Base-by-base conservation (phyloP, 257 asterid genomes). In the Solanum chilense region DNA sequence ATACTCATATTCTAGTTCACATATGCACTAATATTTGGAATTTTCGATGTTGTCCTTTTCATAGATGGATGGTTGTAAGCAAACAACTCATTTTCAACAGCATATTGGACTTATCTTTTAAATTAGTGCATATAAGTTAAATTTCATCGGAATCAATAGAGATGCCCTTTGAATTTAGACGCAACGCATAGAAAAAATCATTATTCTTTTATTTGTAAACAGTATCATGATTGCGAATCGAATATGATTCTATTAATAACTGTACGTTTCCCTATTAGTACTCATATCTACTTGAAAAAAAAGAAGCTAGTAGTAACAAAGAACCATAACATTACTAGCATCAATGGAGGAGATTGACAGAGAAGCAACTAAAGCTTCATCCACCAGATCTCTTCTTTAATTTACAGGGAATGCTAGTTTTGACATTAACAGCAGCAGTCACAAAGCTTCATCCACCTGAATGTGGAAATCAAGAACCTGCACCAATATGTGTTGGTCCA, bases 371-470 rank as follows among this genome's bases (percentile, higher is more conserved):
- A 81, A 47, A 37, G n/a, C n/a, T n/a, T n/a, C n/a, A n/a, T n/a
- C n/a, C 5, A 74, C 33, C 33, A 39, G 58, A 76, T 41, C 20
- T 77, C 8, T 13, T 42, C 39, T 25, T 14, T 41, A 41, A 41
- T 44, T 25, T n/a, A 25, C 86, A 90, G 92, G 91, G 92, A 15
- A 89, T 90, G 91, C 89, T 91, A 62, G 81, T 84, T 18, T 68
- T 91, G 35, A 89, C 92, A 15, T 73, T 91, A 33, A 89, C 93
- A 27, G 91, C 93, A 15, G 90, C 88, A 47, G 13, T 86, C 12
- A 13, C 87, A 35, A 69, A 76, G 29, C 60, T 91, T 5, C 92
- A 91, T 58, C 93, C 93, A 11, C 89, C 88, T 5, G n/a, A 73
- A 35, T 91, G 93, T 49, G 85, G 76, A 6, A 16, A 86, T 21